These are phyloP conservation scores for Phytophthora brassicae DNA, from an alignment of 352 stramenopile species.

Conservation along the genomic window DNA sequence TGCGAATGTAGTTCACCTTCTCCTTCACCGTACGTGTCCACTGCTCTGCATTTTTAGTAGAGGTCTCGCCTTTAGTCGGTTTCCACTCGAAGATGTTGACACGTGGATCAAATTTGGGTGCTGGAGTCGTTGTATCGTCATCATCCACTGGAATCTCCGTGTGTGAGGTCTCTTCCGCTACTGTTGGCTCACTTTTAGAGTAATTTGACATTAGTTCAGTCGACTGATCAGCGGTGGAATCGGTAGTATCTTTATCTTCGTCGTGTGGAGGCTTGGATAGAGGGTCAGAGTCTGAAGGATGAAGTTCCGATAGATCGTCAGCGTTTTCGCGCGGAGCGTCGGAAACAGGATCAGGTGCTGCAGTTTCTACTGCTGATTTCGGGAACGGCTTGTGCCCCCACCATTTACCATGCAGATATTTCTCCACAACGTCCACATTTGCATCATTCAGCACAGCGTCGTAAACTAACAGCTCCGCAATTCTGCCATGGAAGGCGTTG, in stretches of 20 bases:
- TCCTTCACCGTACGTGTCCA: slow-evolving; percentile 53
- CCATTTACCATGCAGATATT: slow-evolving; percentile 58
- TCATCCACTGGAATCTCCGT: background rate
- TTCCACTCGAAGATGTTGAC: slow-evolving; percentile 75
- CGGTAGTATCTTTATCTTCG: background rate
- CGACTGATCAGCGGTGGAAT: background rate
- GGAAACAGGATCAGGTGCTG: background rate
- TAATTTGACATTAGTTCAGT: background rate
- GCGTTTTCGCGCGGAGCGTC: background rate
- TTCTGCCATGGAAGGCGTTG: slow-evolving; percentile 57
- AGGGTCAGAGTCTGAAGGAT: background rate
- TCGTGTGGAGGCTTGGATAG: background rate
- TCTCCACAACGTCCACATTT: slow-evolving; percentile 34
- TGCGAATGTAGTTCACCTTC: slow-evolving; percentile 47
- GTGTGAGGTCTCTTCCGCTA: background rate
- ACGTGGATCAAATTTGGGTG: slow-evolving; percentile 26
- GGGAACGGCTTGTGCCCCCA: slow-evolving; percentile 36
- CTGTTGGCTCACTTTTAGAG: background rate
- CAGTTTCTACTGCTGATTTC: background rate
- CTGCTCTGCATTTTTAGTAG: slow-evolving; percentile 18
- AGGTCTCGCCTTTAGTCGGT: background rate
- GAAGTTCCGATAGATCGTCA: background rate
- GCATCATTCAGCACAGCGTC: slow-evolving; percentile 40
- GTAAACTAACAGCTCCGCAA: slow-evolving; percentile 62
- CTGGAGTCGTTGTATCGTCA: background rate